Percentiles rank a stretch among this genome's conserved stretches.
Conservation (phyloP, 2,329 filamentous ascomycete genomes). For the Penicillium hordei region DNA sequence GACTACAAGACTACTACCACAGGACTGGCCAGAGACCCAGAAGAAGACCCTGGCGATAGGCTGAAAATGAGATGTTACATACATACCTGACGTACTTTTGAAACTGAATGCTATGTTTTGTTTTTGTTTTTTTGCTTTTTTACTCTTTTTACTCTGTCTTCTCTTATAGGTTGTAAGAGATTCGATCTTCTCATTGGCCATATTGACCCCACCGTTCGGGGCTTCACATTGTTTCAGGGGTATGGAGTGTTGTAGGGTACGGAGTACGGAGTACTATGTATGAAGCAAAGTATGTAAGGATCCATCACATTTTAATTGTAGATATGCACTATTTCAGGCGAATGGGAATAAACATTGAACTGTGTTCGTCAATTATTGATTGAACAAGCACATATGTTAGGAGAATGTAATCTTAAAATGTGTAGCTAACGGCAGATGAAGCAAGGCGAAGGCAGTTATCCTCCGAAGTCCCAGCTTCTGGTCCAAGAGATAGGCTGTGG, state of each 20-base stretch:
- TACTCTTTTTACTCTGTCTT: not conserved
- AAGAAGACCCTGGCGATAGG: too few species aligned
- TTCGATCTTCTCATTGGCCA: not conserved
- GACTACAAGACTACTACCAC: not conserved
- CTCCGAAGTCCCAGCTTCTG: not conserved
- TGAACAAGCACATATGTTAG: not conserved
- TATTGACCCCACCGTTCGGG: not conserved
- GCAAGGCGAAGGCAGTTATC: conserved; percentile 9
- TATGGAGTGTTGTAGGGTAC: not conserved
- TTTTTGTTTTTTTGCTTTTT: not conserved
- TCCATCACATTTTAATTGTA: not conserved
- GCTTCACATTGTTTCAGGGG: not conserved
- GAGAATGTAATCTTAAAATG: conserved; percentile 1
- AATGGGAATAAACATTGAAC: not conserved
- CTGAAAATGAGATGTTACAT: not conserved
- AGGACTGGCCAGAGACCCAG: too few species aligned
- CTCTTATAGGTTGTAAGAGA: not conserved
- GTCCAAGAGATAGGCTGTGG: not conserved
- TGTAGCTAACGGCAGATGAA: not conserved
- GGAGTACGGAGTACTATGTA: not conserved
- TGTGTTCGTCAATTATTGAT: not conserved
- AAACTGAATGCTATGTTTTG: not conserved
- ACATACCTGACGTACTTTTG: not conserved
- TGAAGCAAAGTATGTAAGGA: not conserved
- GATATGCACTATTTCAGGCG: not conserved